Percentiles rank a stretch among this genome's conserved stretches.
These are phyloP conservation scores for Suillus plorans DNA, from an alignment of 768 basidiomycete species.

Conservation along the genomic window DNA sequence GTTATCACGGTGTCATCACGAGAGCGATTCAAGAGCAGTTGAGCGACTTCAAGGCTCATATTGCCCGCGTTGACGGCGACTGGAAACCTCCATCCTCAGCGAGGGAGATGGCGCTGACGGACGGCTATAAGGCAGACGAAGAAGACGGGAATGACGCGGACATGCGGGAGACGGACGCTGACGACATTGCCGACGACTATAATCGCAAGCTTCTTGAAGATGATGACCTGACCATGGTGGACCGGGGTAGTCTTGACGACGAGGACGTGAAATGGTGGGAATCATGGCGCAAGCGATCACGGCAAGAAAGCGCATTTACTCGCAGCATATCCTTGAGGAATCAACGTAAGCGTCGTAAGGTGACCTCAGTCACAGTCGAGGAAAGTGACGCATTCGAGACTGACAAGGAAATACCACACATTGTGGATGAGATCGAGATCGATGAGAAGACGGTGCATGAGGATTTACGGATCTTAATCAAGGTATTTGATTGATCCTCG, in stretches of 20 bases:
- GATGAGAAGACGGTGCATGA: constrained; percentile 69
- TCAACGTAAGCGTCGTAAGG: constrained; percentile 44
- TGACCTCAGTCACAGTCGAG: constrained; percentile 29
- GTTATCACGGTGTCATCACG: constrained; percentile 65
- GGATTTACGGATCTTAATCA: constrained; percentile 90
- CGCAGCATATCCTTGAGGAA: constrained; percentile 28
- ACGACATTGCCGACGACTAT: constrained; percentile 19
- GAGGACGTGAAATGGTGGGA: constrained; percentile 66
- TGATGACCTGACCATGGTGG: constrained; percentile 21
- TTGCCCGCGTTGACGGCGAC: constrained; percentile 52
- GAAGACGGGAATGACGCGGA: constrained; percentile 25
- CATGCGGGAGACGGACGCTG: constrained; percentile 12
- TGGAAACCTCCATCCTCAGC: constrained; percentile 19
- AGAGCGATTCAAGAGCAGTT: constrained; percentile 89
- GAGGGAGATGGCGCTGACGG: constrained; percentile 23
- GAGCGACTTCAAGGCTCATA: constrained; percentile 73
- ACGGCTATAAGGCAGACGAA: constrained; percentile 25
- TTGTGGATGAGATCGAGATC: constrained; percentile 61
- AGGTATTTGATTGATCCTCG: constrained; percentile 49
- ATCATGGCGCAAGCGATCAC: constrained; percentile 59
- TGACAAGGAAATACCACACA: constrained; percentile 46
- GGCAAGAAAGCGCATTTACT: constrained; percentile 28
- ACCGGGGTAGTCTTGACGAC: constrained; percentile 47
- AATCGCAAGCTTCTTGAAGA: constrained; percentile 21
- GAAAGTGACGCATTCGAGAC: constrained; percentile 23